Conservation (phyloP, 805 yeast genomes). For the Blastobotrys peoriensis region DNA sequence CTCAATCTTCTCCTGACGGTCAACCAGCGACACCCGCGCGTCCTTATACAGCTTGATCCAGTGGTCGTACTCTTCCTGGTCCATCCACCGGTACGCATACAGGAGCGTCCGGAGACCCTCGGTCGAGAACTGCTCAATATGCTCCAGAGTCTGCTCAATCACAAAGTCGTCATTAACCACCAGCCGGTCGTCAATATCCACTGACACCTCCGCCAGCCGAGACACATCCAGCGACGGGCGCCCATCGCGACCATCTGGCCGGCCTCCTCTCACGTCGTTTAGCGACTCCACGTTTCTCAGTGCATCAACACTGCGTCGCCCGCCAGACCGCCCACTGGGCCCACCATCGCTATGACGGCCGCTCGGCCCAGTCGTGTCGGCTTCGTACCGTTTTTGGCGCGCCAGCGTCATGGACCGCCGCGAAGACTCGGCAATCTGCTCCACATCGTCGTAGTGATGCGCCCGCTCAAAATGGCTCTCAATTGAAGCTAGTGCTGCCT, state of each 20-base stretch:
- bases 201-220: slow-evolving; percentile 1
- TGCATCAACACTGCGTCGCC: slow-evolving; percentile 2
- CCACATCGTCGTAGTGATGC: slow-evolving; percentile 25
- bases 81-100: slow-evolving; percentile 73
- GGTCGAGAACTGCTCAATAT: slow-evolving; percentile 88
- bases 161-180: slow-evolving; percentile 69
- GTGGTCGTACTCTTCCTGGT: slow-evolving; percentile 46
- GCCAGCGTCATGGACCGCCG: slow-evolving; percentile 22
- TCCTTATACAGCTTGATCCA: slow-evolving; percentile 66
- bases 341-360: slow-evolving; percentile 5
- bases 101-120: slow-evolving; percentile 90
- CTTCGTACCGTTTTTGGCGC: slow-evolving; percentile 21
- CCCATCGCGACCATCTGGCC: too few species aligned
- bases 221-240: neutral
- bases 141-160: slow-evolving; percentile 78
- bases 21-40: slow-evolving; percentile 70
- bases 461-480: slow-evolving; percentile 23
- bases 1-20: slow-evolving; percentile 64
- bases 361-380: slow-evolving; percentile 8
- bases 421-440: slow-evolving; percentile 25
- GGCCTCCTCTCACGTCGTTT: too few species aligned
- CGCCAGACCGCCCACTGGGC: slow-evolving; percentile 2
- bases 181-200: slow-evolving; percentile 44
- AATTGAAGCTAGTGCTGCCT: slow-evolving; percentile 23
- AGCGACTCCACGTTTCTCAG: too few species aligned